Percentiles rank a stretch among this genome's conserved stretches.
phyloP scores from a whole-genome alignment of 2,329 filamentous ascomycete species.

The Huntiella decipiens region DNA sequence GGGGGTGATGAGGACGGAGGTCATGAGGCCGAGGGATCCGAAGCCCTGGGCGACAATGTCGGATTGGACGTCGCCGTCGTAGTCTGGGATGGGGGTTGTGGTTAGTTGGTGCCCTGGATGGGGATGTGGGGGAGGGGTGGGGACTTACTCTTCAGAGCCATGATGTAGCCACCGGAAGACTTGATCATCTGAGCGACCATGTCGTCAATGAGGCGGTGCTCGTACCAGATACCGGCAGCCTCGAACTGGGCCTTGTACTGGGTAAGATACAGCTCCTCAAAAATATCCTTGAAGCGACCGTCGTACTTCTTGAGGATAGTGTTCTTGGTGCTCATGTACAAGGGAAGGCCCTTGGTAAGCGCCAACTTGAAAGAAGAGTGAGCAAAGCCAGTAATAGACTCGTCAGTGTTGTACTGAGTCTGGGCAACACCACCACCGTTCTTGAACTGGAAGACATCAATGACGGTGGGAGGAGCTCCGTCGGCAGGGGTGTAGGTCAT shows the following conservation, averaged over 20 bases:
- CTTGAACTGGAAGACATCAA: slow-evolving; percentile 83
- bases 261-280: slow-evolving; percentile 86
- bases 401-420: slow-evolving; percentile 96
- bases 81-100: slow-evolving; percentile 40
- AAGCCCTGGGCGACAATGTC: slow-evolving; percentile 97
- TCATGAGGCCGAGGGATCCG: slow-evolving; percentile 95
- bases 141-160: slow-evolving; percentile 85
- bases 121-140: background rate
- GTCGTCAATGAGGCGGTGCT: slow-evolving; percentile 97
- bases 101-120: background rate
- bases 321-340: slow-evolving; percentile 99
- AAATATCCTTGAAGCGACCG: slow-evolving; percentile 97
- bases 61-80: slow-evolving; percentile 96
- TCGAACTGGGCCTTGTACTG: slow-evolving; percentile 80
- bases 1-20: slow-evolving; percentile 88
- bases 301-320: slow-evolving; percentile 99
- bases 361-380: slow-evolving; percentile 95
- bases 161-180: slow-evolving; percentile 87
- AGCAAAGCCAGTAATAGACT: slow-evolving; percentile 85
- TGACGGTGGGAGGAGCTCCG: slow-evolving; percentile 60
- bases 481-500: slow-evolving; percentile 77
- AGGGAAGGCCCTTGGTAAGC: slow-evolving; percentile 65
- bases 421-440: slow-evolving; percentile 73
- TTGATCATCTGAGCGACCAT: slow-evolving; percentile 99
- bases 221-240: slow-evolving; percentile 89